These are phyloP conservation scores for Diutina mesorugosa DNA, from an alignment of 1,139 yeast species.

Conservation along the genomic window DNA sequence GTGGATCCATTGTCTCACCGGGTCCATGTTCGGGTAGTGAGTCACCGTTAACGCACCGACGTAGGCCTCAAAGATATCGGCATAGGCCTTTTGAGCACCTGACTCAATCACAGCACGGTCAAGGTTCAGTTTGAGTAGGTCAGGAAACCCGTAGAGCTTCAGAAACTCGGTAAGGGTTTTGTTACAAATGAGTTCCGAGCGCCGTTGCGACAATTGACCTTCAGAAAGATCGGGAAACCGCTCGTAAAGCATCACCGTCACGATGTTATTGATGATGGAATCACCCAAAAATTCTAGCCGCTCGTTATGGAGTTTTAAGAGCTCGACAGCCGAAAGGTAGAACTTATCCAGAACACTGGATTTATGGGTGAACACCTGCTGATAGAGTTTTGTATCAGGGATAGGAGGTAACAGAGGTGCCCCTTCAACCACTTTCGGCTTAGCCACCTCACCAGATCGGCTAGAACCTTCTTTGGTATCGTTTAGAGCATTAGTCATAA, in stretches of 20 bases:
- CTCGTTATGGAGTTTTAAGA: slow-evolving; percentile 65
- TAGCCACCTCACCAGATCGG: background rate
- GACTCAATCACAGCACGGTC: slow-evolving; percentile 21
- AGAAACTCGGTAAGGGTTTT: slow-evolving; percentile 64
- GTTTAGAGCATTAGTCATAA: too few species aligned
- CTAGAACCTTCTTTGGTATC: too few species aligned
- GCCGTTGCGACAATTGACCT: slow-evolving; percentile 64
- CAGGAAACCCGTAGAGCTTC: slow-evolving; percentile 54
- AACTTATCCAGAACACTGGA: slow-evolving; percentile 53
- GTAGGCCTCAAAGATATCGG: slow-evolving; percentile 85
- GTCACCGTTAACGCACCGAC: slow-evolving; percentile 74
- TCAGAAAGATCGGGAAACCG: slow-evolving; percentile 63
- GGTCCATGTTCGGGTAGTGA: slow-evolving; percentile 17
- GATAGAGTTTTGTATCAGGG: slow-evolving; percentile 40
- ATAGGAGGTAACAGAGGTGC: slow-evolving; percentile 63
- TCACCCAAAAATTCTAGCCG: slow-evolving; percentile 91
- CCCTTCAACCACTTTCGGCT: slow-evolving; percentile 3
- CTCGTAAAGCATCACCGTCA: slow-evolving; percentile 55
- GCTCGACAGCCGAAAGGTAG: slow-evolving; percentile 43
- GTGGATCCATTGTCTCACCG: background rate
- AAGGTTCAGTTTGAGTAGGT: slow-evolving; percentile 37
- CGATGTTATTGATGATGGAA: slow-evolving; percentile 63
- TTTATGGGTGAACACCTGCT: slow-evolving; percentile 72
- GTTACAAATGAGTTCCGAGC: slow-evolving; percentile 67
- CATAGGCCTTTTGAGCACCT: slow-evolving; percentile 43